Evolutionary conservation across 1,284 basidiomycete species (phyloP).

Genomic region (Ceratobasidium sp.): DNA sequence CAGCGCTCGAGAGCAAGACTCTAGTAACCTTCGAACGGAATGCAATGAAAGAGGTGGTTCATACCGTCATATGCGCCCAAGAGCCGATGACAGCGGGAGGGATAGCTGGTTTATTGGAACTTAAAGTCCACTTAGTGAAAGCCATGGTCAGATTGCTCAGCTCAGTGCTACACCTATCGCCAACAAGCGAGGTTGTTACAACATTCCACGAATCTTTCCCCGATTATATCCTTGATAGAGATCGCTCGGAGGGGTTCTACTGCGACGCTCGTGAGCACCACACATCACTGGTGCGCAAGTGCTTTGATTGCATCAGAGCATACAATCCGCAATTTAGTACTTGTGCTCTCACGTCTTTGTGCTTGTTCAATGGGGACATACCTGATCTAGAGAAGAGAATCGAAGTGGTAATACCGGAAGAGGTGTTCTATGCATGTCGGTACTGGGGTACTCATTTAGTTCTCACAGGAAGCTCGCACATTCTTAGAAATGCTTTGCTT

Average conservation of each 20-base stretch:
- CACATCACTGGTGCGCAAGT: not conserved
- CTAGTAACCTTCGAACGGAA: not conserved
- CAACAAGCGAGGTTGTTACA: not conserved
- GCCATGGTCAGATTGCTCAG: not conserved
- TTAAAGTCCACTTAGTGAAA: not conserved
- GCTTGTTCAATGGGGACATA: not conserved
- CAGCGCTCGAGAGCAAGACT: not conserved
- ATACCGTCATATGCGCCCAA: constrained; percentile 12
- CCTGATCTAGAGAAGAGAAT: constrained; percentile 5
- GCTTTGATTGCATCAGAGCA: not conserved
- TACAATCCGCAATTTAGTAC: constrained; percentile 17
- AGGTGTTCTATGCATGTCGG: constrained; percentile 2
- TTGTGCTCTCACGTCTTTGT: not conserved
- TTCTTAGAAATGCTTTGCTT: too few species aligned
- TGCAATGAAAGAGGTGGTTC: not conserved
- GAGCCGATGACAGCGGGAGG: not conserved
- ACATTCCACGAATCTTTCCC: not conserved
- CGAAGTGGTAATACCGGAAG: not conserved
- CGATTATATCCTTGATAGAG: not conserved
- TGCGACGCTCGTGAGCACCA: not conserved
- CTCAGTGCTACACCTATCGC: not conserved
- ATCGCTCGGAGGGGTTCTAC: not conserved
- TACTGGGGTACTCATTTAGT: constrained; percentile 22
- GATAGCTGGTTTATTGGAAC: not conserved
- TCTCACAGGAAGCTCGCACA: not conserved